These are phyloP conservation scores for Penicillium sp. DNA, from an alignment of 2,329 filamentous ascomycete species.

Conservation along the genomic window DNA sequence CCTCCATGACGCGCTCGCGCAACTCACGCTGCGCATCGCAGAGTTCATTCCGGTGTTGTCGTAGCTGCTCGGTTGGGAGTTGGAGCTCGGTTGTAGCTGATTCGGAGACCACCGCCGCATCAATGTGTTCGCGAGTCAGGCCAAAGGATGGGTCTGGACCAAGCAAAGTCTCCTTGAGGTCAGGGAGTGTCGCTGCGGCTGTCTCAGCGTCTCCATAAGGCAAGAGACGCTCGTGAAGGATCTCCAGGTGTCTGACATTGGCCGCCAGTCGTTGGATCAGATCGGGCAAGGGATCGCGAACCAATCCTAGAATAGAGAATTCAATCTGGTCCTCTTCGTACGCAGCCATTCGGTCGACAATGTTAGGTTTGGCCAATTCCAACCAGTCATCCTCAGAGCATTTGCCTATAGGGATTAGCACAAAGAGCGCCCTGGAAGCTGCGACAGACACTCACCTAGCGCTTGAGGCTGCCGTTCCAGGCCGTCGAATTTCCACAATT, in stretches of 20 bases:
- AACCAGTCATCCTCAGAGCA: slow-evolving; percentile 63
- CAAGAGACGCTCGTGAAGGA: slow-evolving; percentile 34
- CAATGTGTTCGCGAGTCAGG: slow-evolving; percentile 35
- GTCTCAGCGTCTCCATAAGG: background rate
- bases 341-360: slow-evolving; percentile 65
- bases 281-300: slow-evolving; percentile 59
- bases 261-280: slow-evolving; percentile 45
- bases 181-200: slow-evolving; percentile 3
- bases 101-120: slow-evolving; percentile 29
- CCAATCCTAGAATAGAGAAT: slow-evolving; percentile 76
- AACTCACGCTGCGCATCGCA: slow-evolving; percentile 33
- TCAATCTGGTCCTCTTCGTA: slow-evolving; percentile 64
- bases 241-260: slow-evolving; percentile 47
- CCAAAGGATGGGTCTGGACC: slow-evolving; percentile 39
- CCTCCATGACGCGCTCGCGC: slow-evolving; percentile 39
- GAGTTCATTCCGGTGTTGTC: slow-evolving; percentile 29
- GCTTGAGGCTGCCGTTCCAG: slow-evolving; percentile 68
- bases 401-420: slow-evolving; percentile 31
- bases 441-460: slow-evolving; percentile 48
- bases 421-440: background rate
- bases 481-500: slow-evolving; percentile 87
- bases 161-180: slow-evolving; percentile 26
- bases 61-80: slow-evolving; percentile 31
- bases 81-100: slow-evolving; percentile 25
- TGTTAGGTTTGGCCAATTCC: slow-evolving; percentile 59